These are phyloP conservation scores for Hordeum marinum DNA, from an alignment of 176 grass and related monocot genomes.

Conservation along the genomic window DNA sequence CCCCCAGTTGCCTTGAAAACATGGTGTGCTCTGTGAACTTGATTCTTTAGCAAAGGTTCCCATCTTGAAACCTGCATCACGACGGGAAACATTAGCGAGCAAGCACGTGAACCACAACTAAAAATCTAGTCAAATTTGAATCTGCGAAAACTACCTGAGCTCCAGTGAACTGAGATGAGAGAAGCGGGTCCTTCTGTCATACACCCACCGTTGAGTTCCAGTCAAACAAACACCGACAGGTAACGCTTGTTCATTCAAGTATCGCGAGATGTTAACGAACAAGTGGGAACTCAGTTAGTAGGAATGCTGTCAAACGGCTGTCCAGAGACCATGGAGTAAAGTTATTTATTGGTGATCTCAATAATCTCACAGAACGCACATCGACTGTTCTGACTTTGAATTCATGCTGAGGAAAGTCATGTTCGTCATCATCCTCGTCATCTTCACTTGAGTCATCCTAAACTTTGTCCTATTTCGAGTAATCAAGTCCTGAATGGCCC, in stretches of 20 bases:
- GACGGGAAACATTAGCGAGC: background rate
- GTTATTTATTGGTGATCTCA: background rate
- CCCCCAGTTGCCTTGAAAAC: background rate
- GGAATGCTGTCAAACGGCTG: background rate
- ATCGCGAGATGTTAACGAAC: background rate
- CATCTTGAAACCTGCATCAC: background rate
- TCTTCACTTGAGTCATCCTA: constrained; percentile 74
- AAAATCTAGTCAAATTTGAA: too few relatives aligned
- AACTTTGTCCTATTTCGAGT: constrained; percentile 88
- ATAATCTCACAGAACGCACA: constrained; percentile 64
- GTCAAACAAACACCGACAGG: background rate
- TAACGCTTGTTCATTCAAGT: background rate
- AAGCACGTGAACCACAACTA: too few relatives aligned
- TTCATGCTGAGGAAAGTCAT: constrained; percentile 55
- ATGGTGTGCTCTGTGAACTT: background rate
- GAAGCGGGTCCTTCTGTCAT: too few relatives aligned
- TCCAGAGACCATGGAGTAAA: constrained; percentile 3
- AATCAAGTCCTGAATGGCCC: constrained; percentile 86
- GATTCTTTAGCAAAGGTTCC: background rate
- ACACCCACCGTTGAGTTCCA: background rate
- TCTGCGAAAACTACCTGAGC: too few relatives aligned
- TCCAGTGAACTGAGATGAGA: too few relatives aligned
- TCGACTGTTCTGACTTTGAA: constrained; percentile 73
- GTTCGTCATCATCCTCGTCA: constrained; percentile 67
- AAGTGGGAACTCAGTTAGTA: background rate